phyloP scores from a whole-genome alignment of 2,329 filamentous ascomycete species.

The Apiospora phragmitis region DNA sequence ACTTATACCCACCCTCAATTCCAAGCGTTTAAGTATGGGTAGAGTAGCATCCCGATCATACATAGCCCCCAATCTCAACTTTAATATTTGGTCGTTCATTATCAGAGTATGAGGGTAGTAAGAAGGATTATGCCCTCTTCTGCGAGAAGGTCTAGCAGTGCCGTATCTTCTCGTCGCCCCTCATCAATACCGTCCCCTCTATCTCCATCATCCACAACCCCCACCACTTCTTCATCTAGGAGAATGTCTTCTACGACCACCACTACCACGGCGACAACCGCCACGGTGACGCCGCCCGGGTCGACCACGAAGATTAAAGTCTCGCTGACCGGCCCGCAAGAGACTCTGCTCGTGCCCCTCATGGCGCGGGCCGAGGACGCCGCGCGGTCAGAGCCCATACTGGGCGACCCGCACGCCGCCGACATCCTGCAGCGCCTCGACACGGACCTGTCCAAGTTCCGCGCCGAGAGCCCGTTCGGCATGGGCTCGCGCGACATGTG shows the following conservation, averaged over 20 bases:
- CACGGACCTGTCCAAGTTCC: conserved; percentile 24
- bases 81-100: not conserved
- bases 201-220: not conserved
- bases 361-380: conserved; percentile 26
- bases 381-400: conserved; percentile 18
- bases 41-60: not conserved
- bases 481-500: conserved; percentile 8
- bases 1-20: not conserved
- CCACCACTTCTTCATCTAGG: not conserved
- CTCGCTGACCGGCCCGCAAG: conserved; percentile 21
- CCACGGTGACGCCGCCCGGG: not conserved
- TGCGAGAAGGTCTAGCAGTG: not conserved
- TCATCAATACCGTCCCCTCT: not conserved
- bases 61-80: not conserved
- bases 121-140: not conserved
- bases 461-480: conserved; percentile 12
- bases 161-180: not conserved
- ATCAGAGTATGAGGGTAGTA: not conserved
- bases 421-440: conserved; percentile 23
- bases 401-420: conserved; percentile 23
- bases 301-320: conserved; percentile 18
- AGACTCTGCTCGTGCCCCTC: conserved; percentile 26
- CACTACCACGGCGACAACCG: not conserved
- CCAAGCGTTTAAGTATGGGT: not conserved
- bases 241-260: not conserved